phyloP scores from a whole-genome alignment of 139 green algal species.

The Astrephomene gubernaculifera region DNA sequence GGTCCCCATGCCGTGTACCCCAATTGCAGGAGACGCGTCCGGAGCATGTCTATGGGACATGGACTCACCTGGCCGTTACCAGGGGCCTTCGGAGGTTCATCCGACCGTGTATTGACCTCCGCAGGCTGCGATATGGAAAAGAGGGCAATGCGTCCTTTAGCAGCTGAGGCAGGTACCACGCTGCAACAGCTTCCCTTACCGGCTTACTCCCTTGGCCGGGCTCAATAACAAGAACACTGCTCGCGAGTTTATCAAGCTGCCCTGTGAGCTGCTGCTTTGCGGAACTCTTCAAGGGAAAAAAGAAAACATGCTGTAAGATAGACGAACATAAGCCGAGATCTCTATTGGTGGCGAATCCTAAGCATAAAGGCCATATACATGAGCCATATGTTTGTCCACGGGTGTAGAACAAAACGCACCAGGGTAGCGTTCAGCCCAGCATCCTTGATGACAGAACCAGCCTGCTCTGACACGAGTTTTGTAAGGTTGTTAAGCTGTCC shows the following conservation, averaged over 20 bases:
- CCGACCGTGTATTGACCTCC: neutral
- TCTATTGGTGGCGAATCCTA: no score
- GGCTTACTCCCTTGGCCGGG: constrained; percentile 3
- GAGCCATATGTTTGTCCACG: neutral
- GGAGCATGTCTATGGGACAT: neutral
- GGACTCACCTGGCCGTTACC: neutral
- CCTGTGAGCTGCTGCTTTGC: constrained; percentile 28
- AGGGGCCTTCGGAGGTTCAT: neutral
- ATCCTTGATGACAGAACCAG: constrained; percentile 15
- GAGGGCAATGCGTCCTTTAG: neutral
- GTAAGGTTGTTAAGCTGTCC: constrained; percentile 35
- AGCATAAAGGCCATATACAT: no score
- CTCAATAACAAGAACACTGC: constrained; percentile 31
- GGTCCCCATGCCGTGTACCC: no score
- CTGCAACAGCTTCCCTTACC: neutral
- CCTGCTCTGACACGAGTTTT: constrained; percentile 37
- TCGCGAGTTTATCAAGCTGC: constrained; percentile 29
- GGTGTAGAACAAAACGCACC: neutral
- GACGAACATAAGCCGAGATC: no score
- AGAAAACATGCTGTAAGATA: neutral
- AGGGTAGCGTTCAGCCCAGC: constrained; percentile 24
- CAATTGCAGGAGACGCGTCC: neutral
- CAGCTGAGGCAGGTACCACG: neutral
- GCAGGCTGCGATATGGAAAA: neutral
- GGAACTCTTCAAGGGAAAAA: neutral